Percentiles rank a stretch among this genome's conserved stretches.
phyloP scores from a whole-genome alignment of 495 filamentous ascomycete species.

The Astrothelium subdiscretum region DNA sequence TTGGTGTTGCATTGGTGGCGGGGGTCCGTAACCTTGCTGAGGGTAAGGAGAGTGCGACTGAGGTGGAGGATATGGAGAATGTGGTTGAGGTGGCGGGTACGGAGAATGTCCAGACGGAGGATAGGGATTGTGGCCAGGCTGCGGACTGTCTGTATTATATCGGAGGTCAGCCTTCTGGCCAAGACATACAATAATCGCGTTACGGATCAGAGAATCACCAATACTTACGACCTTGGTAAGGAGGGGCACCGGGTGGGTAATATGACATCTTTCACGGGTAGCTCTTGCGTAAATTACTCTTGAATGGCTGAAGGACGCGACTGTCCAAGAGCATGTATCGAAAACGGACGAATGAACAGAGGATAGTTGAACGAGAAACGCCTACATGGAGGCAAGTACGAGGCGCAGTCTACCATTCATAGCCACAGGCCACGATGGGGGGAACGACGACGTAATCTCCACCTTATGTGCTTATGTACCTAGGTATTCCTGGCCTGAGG shows the following conservation, averaged over 20 bases:
- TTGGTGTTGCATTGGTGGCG: constrained; percentile 10
- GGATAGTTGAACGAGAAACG: neutral
- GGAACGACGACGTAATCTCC: no score
- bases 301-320: neutral
- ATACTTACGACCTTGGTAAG: neutral
- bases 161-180: neutral
- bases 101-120: neutral
- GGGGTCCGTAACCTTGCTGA: constrained; percentile 28
- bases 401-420: neutral
- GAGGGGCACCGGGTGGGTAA: neutral
- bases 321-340: neutral
- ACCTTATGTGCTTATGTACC: no score
- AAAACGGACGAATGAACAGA: neutral
- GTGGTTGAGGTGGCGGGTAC: constrained; percentile 4
- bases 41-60: constrained; percentile 21
- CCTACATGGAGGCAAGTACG: neutral
- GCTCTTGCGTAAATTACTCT: neutral
- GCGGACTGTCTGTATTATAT: neutral
- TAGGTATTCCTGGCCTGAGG: no score
- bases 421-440: neutral
- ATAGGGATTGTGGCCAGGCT: neutral
- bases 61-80: constrained; percentile 16
- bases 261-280: neutral
- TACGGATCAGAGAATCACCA: no score
- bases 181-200: no score